Conservation (phyloP, 441 rosid species). For the Pelargonium fulgidum region DNA sequence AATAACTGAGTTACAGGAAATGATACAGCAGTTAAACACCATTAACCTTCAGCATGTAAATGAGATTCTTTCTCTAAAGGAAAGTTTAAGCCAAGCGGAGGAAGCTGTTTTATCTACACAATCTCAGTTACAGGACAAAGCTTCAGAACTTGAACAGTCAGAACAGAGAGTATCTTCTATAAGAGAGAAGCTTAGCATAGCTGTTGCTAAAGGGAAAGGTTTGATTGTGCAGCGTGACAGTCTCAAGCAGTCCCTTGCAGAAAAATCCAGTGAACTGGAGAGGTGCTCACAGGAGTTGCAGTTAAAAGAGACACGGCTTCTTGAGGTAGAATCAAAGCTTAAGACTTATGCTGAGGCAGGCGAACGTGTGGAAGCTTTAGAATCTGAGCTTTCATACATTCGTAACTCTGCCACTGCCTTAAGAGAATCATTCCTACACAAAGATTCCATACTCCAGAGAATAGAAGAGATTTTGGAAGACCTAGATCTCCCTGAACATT, state of each 20-base stretch:
- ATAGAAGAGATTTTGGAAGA: constrained; percentile 96
- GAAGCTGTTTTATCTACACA: constrained; percentile 44
- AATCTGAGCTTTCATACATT: constrained; percentile 97
- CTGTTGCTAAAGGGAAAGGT: constrained; percentile 98
- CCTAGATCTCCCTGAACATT: constrained; percentile 87
- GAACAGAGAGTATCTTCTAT: constrained; percentile 81
- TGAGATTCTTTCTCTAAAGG: constrained; percentile 54
- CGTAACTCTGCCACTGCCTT: constrained; percentile 96
- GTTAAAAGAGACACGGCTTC: constrained; percentile 65
- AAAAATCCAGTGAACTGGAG: constrained; percentile 73
- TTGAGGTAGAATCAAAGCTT: constrained; percentile 70
- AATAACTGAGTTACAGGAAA: constrained; percentile 50
- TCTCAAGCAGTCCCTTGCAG: constrained; percentile 73
- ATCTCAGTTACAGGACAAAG: constrained; percentile 58
- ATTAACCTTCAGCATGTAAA: constrained; percentile 58
- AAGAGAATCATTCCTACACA: constrained; percentile 95
- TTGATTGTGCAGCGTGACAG: constrained; percentile 81
- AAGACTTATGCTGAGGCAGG: constrained; percentile 85
- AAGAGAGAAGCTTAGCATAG: constrained; percentile 96
- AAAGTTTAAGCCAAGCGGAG: constrained; percentile 47
- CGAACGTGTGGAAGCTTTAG: constrained; percentile 93
- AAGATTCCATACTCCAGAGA: constrained; percentile 95
- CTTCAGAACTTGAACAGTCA: constrained; percentile 70
- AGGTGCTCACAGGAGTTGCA: constrained; percentile 73
- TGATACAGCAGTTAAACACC: constrained; percentile 34